Base-by-base conservation (phyloP, 1,284 basidiomycete genomes). In the Anthracocystis walkeri region DNA sequence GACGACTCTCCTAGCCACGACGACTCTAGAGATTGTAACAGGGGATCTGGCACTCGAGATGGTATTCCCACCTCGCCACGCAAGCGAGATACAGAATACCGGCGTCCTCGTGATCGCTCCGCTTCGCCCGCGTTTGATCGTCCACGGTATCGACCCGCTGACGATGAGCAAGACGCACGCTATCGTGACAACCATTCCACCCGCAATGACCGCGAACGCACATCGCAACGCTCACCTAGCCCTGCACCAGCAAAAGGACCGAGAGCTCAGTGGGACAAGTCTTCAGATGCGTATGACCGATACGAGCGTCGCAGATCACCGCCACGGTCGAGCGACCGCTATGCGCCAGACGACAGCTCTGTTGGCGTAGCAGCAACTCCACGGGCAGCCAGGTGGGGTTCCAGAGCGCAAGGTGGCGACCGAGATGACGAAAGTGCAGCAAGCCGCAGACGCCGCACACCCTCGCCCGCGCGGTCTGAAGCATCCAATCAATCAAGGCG, bases 381-480 rank as follows among this genome's bases (percentile, higher is more conserved):
- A 18, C 33, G 62, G 2, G 48, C 51, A 49, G 42, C 55, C 6
- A 60, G 61, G 16, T 63, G 66, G 66, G 53, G 57, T 7, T 29
- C 57, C 0, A 50, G 52, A 64, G 60, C 60, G 21, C 41, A 46
- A 1, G 48, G 7, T 0, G 52, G 58, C 29, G 66, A 69, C 5
- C 46, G 42, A 41, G 58, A 67, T 10, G 55, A 58, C 3, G 42
- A 57, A 10, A 25, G 21, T 4, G 49, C 49, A 52, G 31, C 50
- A 7, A 53, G 11, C 16, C 66, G 61, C 35, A 40, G 55, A 61
- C 46, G 50, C 16, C 50, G 58, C 10, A 55, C 58, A 35, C 68
- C 68, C 2, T 71, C 68, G 6, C 68, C 68, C 1, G 46, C 68
- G n/a, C 50, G 55, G 21, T 71, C 63, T 4, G 63, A 71, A 16